These are phyloP conservation scores for Termitomyces sp. DNA, from an alignment of 768 basidiomycete genomes.

Conservation along the genomic window DNA sequence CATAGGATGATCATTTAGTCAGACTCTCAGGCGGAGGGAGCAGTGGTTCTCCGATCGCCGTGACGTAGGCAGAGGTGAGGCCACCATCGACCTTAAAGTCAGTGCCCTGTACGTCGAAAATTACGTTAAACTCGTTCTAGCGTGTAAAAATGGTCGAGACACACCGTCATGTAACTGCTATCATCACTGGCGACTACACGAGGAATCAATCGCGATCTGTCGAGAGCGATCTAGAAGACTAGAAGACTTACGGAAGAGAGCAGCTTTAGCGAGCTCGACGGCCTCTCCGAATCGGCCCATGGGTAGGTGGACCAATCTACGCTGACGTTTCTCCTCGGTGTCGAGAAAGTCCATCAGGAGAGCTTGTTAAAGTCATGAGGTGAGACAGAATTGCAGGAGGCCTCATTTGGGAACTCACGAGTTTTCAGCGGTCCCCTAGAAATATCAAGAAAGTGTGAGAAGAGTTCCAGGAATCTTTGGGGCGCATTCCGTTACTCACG, in stretches of 20 bases:
- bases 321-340: conserved; percentile 91
- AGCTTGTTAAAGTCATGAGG: conserved; percentile 42
- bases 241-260: conserved; percentile 77
- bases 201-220: conserved; percentile 2
- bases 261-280: conserved; percentile 89
- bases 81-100: conserved; percentile 98
- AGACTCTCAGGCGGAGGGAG: conserved; percentile 72
- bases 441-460: conserved; percentile 10
- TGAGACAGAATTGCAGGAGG: background rate
- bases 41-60: conserved; percentile 73
- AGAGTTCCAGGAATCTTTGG: background rate
- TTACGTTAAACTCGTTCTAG: background rate
- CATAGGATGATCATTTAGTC: conserved; percentile 17
- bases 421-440: conserved; percentile 90
- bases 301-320: conserved; percentile 86
- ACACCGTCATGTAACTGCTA: conserved; percentile 91
- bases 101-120: conserved; percentile 53
- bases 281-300: conserved; percentile 99
- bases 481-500: conserved; percentile 47
- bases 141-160: conserved; percentile 18
- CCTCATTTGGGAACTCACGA: conserved; percentile 46
- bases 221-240: background rate
- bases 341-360: conserved; percentile 98
- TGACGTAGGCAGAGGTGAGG: conserved; percentile 89
- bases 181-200: conserved; percentile 84